Evolutionary conservation across 352 stramenopile genomes (phyloP), one percentile per base, ranked within the genome.

Genomic region (Phytophthora hibernalis): DNA sequence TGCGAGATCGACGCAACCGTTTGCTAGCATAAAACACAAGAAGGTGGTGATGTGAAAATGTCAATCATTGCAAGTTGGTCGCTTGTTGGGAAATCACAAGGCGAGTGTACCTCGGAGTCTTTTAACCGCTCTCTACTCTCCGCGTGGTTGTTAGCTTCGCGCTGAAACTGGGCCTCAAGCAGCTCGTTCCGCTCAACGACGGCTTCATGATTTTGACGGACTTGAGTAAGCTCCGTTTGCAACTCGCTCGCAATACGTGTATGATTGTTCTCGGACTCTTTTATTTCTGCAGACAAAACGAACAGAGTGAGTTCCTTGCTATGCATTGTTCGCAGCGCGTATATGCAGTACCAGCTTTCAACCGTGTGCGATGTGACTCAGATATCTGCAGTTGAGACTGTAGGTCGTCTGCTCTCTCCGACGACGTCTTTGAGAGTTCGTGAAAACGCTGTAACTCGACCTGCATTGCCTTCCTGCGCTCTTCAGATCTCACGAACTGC

Each of bases 1-100:
- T 92, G 82, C 2, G 83, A 86, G 18, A 93, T 76, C 6, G 79
- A 82, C 12, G 72, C 74, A 28, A 90, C 69, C 1, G 81, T 90
- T 82, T 91, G 77, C 85, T 91, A 54, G 13, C 7, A 22, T 5
- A 56, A 20, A 68, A 45, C 33, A 40, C 33, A 40, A n/a, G 33
- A 40, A 40, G 13, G 5, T 9, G 2, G 35, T 18, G 35, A 42
- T 4, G 4, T 42, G 38, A 20, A 44, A 20, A 44, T 20, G 5
- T 6, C 16, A 53, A 26, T 35, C 3, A 33, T 40, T 28, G 16
- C 54, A 12, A 33, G 24, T 20, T 15, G 0, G 12, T 44, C 38
- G 16, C 16, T 44, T 3, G 38, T 44, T 44, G 38, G 15, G 38
- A 5, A 22, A 43, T 18, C 5, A 20, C 37, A 43, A 43, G 37